Percentiles rank a stretch among this genome's conserved stretches.
phyloP scores from a whole-genome alignment of 345 rosid genomes.

The Anacardium occidentale region DNA sequence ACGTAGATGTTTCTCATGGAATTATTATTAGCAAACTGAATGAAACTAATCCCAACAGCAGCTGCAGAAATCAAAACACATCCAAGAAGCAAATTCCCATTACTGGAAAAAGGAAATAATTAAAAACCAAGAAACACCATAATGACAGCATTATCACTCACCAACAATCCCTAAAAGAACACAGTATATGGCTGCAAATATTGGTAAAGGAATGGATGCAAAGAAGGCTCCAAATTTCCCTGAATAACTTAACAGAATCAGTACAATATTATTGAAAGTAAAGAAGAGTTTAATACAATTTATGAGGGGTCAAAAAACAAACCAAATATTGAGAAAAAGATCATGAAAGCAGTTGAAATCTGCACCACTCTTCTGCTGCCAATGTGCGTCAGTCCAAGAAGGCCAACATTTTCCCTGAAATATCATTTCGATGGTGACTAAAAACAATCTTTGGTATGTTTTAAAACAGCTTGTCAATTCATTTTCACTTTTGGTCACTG shows the following conservation, averaged over 20 bases:
- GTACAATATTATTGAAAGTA: neutral
- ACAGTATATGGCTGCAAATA: slow-evolving; percentile 91
- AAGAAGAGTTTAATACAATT: neutral
- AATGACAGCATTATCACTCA: slow-evolving; percentile 33
- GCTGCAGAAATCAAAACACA: slow-evolving; percentile 35
- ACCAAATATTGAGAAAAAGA: slow-evolving; percentile 98
- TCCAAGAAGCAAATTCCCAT: neutral
- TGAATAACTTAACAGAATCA: slow-evolving; percentile 26
- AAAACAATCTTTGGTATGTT: slow-evolving; percentile 2
- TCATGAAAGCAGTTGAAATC: slow-evolving; percentile 91
- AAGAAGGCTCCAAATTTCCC: slow-evolving; percentile 98
- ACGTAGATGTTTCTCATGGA: slow-evolving; percentile 90
- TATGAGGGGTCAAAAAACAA: slow-evolving; percentile 21
- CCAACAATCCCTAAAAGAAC: slow-evolving; percentile 87
- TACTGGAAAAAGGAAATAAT: neutral
- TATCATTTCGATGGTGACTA: slow-evolving; percentile 7
- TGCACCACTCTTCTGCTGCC: slow-evolving; percentile 98
- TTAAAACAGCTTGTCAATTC: neutral
- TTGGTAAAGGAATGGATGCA: slow-evolving; percentile 92
- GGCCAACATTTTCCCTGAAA: slow-evolving; percentile 95
- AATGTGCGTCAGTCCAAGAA: slow-evolving; percentile 78
- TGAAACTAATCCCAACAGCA: slow-evolving; percentile 83
- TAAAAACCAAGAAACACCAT: neutral
- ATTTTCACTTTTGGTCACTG: neutral
- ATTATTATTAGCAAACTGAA: slow-evolving; percentile 77